These are phyloP conservation scores for Leishmania major DNA, from an alignment of 208 protist genomes.

Conservation along the genomic window DNA sequence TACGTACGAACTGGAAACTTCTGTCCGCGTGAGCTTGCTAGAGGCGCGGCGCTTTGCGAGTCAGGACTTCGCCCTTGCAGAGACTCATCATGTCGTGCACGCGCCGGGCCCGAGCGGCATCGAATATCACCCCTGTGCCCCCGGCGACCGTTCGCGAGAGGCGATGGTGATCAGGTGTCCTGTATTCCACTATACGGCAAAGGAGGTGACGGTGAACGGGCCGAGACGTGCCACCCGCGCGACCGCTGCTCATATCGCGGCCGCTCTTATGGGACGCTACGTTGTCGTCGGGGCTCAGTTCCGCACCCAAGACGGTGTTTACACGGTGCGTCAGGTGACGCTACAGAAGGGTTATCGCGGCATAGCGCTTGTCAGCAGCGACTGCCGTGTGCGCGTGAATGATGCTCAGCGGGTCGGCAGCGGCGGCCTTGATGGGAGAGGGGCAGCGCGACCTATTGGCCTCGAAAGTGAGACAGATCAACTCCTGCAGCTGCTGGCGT, in stretches of 20 bases:
- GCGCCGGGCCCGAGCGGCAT: not conserved
- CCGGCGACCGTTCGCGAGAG: not conserved
- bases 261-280: slow-evolving; percentile 52
- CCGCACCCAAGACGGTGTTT: slow-evolving; percentile 39
- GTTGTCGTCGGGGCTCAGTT: slow-evolving; percentile 49
- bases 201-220: slow-evolving; percentile 28
- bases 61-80: slow-evolving; percentile 55
- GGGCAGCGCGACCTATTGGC: slow-evolving; percentile 29
- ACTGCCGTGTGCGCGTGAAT: slow-evolving; percentile 68
- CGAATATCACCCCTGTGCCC: slow-evolving; percentile 6
- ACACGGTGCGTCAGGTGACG: slow-evolving; percentile 49
- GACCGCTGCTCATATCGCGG: slow-evolving; percentile 42
- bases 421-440: not conserved
- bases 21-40: slow-evolving; percentile 20
- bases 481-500: slow-evolving; percentile 29
- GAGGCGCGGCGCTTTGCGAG: slow-evolving; percentile 33
- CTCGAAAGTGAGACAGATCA: slow-evolving; percentile 37
- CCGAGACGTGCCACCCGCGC: slow-evolving; percentile 18
- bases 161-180: slow-evolving; percentile 29
- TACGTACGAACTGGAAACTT: slow-evolving; percentile 22
- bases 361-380: slow-evolving; percentile 47
- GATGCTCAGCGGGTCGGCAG: slow-evolving; percentile 4
- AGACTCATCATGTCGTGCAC: slow-evolving; percentile 32
- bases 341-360: slow-evolving; percentile 57
- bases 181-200: slow-evolving; percentile 20